Evolutionary conservation across 1,284 basidiomycete genomes (phyloP).

Genomic region (Lentinus polychrous): DNA sequence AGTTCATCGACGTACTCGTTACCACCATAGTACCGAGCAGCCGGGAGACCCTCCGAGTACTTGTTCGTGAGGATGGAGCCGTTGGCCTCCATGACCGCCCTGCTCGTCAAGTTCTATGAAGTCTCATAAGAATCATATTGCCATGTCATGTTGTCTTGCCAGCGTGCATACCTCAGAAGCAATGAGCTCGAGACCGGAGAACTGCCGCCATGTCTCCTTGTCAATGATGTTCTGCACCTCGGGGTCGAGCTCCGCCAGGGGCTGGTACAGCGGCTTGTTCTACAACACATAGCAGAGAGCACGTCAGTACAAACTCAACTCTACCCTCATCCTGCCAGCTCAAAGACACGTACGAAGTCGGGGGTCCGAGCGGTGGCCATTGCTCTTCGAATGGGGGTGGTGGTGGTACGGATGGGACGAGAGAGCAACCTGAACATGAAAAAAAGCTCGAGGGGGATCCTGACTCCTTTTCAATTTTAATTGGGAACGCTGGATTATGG

Average conservation of each 20-base stretch:
- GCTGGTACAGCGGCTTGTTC: slow-evolving; percentile 90
- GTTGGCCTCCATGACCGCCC: slow-evolving; percentile 96
- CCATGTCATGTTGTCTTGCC: too few species aligned
- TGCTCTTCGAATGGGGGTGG: slow-evolving; percentile 27
- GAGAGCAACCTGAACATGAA: slow-evolving; percentile 18
- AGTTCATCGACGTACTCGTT: slow-evolving; percentile 98
- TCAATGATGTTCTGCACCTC: slow-evolving; percentile 97
- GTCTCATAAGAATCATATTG: slow-evolving; percentile 1
- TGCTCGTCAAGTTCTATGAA: slow-evolving; percentile 83
- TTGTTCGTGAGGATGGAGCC: slow-evolving; percentile 99
- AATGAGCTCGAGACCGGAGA: slow-evolving; percentile 94
- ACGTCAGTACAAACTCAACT: neutral
- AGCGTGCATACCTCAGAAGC: slow-evolving; percentile 76
- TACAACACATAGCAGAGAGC: slow-evolving; percentile 30
- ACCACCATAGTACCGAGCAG: slow-evolving; percentile 96
- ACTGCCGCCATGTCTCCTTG: slow-evolving; percentile 99
- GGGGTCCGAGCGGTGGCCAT: slow-evolving; percentile 57
- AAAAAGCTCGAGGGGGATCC: slow-evolving; percentile 6
- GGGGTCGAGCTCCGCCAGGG: slow-evolving; percentile 88
- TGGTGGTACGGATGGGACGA: slow-evolving; percentile 23
- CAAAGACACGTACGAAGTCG: slow-evolving; percentile 45
- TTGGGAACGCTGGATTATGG: neutral
- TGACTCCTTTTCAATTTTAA: neutral
- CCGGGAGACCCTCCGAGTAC: slow-evolving; percentile 94
- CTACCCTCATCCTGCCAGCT: neutral